Percentiles rank a stretch among this genome's conserved stretches.
phyloP scores from a whole-genome alignment of 2,329 filamentous ascomycete genomes.

The Alternaria arborescens region DNA sequence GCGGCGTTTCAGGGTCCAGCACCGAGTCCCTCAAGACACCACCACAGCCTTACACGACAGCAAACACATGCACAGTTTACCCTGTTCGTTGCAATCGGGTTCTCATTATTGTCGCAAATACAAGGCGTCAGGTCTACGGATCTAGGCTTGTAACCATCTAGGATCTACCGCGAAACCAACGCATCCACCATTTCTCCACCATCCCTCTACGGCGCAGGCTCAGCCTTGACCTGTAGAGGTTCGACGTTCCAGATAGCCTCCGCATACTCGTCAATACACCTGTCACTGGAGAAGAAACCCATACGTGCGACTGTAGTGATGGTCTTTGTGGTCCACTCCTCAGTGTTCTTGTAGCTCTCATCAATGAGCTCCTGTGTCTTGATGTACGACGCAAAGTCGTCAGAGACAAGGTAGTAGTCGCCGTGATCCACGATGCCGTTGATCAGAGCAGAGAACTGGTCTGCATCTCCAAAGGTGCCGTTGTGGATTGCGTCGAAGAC shows the following conservation, averaged over 20 bases:
- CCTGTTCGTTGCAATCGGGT: background rate
- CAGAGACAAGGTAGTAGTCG: constrained; percentile 96
- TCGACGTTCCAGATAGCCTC: constrained; percentile 98
- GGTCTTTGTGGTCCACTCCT: constrained; percentile 89
- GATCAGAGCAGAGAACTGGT: constrained; percentile 82
- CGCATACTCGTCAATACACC: constrained; percentile 97
- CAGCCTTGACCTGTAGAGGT: constrained; percentile 66
- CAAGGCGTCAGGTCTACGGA: background rate
- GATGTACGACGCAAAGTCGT: constrained; percentile 95
- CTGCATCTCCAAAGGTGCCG: constrained; percentile 80
- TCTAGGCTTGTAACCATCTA: constrained; percentile 11
- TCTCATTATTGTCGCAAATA: constrained; percentile 1
- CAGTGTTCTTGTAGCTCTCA: constrained; percentile 88
- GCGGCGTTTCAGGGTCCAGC: constrained; percentile 23
- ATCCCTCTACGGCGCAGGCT: constrained; percentile 27
- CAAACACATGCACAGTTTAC: background rate
- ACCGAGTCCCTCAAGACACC: background rate
- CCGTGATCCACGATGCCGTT: constrained; percentile 89
- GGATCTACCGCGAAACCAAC: constrained; percentile 1
- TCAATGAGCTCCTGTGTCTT: constrained; percentile 92
- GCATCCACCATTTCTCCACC: background rate
- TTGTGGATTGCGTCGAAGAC: constrained; percentile 86
- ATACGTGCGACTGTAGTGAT: constrained; percentile 90
- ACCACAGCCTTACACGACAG: background rate
- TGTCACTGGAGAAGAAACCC: constrained; percentile 96